Evolutionary conservation across 164 flowering plant species (phyloP).

Genomic region (Buxus sempervirens): DNA sequence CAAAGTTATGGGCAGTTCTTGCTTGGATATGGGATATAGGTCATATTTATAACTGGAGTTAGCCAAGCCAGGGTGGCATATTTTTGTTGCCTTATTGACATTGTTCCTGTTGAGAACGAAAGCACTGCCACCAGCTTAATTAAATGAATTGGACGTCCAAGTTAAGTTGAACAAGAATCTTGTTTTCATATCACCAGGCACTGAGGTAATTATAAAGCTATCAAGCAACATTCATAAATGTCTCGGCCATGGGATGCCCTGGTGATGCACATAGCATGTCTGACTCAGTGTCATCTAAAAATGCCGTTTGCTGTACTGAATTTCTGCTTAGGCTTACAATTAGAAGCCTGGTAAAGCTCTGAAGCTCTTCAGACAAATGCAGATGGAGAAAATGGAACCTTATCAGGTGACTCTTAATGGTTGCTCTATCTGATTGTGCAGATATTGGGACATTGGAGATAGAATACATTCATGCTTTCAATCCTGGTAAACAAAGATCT

Average conservation of each 20-base stretch:
- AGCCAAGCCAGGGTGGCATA: not conserved
- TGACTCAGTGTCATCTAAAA: not conserved
- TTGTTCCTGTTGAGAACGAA: too few relatives aligned
- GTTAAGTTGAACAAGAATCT: too few relatives aligned
- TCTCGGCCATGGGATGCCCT: constrained; percentile 18
- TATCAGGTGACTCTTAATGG: not conserved
- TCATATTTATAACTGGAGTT: not conserved
- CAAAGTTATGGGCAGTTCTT: not conserved
- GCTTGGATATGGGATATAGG: not conserved
- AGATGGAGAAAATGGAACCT: not conserved
- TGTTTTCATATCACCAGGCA: too few relatives aligned
- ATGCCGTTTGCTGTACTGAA: not conserved
- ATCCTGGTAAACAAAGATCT: not conserved
- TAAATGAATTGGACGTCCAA: too few relatives aligned
- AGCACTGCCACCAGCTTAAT: too few relatives aligned
- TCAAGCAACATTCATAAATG: constrained; percentile 19
- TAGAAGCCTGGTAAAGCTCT: not conserved
- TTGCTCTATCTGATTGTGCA: not conserved
- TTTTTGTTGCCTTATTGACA: too few relatives aligned
- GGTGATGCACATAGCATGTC: not conserved
- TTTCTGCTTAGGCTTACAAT: constrained; percentile 15
- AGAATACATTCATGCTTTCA: not conserved
- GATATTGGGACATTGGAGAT: not conserved
- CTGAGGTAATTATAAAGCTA: too few relatives aligned
- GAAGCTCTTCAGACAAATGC: not conserved